Conservation (phyloP, 2,329 filamentous ascomycete genomes). For the Leptoxyphium fumago region DNA sequence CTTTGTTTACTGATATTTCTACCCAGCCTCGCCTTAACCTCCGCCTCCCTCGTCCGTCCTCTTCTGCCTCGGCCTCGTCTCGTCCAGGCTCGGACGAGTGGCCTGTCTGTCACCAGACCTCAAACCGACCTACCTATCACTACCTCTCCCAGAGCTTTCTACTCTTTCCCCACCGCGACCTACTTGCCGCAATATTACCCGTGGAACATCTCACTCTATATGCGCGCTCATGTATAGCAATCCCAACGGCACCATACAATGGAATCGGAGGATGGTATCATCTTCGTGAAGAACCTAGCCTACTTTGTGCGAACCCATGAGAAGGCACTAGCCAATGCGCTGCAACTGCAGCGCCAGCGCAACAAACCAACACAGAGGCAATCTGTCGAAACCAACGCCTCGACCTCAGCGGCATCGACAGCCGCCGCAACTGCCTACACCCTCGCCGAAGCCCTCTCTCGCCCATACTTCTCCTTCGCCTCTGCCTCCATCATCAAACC, state of each 20-base stretch:
- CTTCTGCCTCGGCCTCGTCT: no score
- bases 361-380: conserved; percentile 40
- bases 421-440: conserved; percentile 52
- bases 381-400: conserved; percentile 4
- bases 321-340: conserved; percentile 87
- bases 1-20: no score
- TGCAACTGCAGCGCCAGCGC: conserved; percentile 67
- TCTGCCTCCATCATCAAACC: conserved; percentile 68
- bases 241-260: conserved; percentile 30
- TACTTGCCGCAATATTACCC: no score
- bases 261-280: conserved; percentile 79
- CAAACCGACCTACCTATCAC: no score
- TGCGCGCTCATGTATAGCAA: conserved; percentile 9
- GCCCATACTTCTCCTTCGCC: conserved; percentile 71
- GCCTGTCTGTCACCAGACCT: no score
- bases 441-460: conserved; percentile 72
- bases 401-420: conserved; percentile 25
- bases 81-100: no score
- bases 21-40: no score
- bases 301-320: conserved; percentile 95
- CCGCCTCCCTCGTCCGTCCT: no score
- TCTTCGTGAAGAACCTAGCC: conserved; percentile 91
- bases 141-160: no score
- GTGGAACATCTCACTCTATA: no score
- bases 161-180: no score